phyloP scores from a whole-genome alignment of 306 rosid species.

The barrel medic (Medicago truncatula) region DNA sequence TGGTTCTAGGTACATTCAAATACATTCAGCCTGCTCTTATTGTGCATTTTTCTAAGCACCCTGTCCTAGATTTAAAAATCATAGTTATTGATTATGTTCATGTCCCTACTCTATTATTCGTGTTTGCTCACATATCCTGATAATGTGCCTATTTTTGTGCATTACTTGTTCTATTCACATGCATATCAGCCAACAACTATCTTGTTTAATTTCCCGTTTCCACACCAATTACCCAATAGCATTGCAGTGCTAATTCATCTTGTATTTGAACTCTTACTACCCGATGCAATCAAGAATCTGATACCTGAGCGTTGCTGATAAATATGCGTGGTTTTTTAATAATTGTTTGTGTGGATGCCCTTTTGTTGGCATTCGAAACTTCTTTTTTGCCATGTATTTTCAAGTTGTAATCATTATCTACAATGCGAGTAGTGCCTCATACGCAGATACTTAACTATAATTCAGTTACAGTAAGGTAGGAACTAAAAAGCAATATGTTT shows the following conservation, averaged over 20 bases:
- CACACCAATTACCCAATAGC: neutral
- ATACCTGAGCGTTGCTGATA: conserved; percentile 3
- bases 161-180: neutral
- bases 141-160: neutral
- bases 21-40: conserved; percentile 5
- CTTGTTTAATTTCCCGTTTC: neutral
- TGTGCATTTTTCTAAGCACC: neutral
- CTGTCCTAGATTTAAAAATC: neutral
- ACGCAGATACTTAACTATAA: neutral
- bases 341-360: conserved; percentile 1
- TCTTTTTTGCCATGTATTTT: neutral
- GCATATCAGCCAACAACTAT: conserved; percentile 9
- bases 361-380: conserved; percentile 11
- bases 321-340: neutral
- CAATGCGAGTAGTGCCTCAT: neutral
- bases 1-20: conserved; percentile 72
- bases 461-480: neutral
- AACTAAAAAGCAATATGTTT: neutral
- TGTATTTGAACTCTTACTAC: conserved; percentile 12
- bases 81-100: neutral
- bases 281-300: conserved; percentile 11
- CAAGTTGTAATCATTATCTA: neutral
- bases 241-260: neutral
- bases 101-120: neutral
- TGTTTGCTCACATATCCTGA: conserved; percentile 6